Conservation (phyloP, 306 rosid genomes). For the Glycine soja region DNA sequence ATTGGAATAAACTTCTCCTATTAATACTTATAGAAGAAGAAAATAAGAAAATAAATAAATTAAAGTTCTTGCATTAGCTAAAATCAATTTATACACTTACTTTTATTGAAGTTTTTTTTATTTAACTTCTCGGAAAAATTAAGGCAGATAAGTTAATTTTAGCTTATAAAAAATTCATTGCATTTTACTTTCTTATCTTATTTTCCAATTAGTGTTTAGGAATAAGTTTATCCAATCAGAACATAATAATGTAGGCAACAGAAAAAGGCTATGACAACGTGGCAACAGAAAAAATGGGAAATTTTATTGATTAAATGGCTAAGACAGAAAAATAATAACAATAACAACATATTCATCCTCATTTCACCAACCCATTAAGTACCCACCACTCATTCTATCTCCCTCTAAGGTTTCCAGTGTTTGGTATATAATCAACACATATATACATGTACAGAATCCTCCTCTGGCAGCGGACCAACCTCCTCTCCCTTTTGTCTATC, state of each 20-base stretch:
- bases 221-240: neutral
- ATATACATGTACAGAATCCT: constrained; percentile 60
- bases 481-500: constrained; percentile 37
- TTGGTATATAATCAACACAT: constrained; percentile 61
- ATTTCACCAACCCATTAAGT: constrained; percentile 55
- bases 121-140: neutral
- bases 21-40: neutral
- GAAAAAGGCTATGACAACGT: neutral
- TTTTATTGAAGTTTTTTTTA: no score
- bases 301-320: constrained; percentile 61
- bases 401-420: constrained; percentile 49
- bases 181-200: neutral
- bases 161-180: no score
- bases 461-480: constrained; percentile 54
- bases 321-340: constrained; percentile 28
- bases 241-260: neutral
- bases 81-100: neutral
- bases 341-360: constrained; percentile 49
- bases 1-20: neutral
- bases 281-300: constrained; percentile 12
- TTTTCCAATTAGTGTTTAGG: neutral
- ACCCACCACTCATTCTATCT: constrained; percentile 62
- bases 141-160: no score
- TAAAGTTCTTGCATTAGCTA: neutral
- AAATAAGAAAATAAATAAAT: neutral